Conservation (phyloP, 306 rosid genomes). For the Lathyrus tuberosus region DNA sequence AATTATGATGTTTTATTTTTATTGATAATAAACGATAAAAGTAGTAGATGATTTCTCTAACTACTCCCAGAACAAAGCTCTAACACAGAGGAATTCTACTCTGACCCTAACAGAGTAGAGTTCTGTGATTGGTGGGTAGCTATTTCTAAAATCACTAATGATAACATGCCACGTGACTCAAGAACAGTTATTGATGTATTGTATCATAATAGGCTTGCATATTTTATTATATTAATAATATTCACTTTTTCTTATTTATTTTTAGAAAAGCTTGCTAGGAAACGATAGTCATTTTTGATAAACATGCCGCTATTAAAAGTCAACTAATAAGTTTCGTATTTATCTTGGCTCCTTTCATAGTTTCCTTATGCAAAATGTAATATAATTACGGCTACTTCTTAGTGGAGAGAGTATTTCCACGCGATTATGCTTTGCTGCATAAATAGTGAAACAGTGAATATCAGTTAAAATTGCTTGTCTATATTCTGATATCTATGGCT, state of each 20-base stretch:
- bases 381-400: not conserved
- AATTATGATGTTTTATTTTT: no score
- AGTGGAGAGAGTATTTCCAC: not conserved
- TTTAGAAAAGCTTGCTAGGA: not conserved
- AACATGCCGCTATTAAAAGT: not conserved
- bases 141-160: constrained; percentile 6
- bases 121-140: not conserved
- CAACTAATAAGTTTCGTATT: not conserved
- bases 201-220: constrained; percentile 1
- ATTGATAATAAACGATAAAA: no score
- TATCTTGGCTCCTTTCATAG: not conserved
- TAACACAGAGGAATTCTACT: no score
- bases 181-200: not conserved
- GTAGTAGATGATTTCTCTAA: no score
- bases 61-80: no score
- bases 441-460: not conserved
- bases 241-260: not conserved
- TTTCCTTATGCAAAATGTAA: not conserved
- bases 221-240: not conserved
- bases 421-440: not conserved
- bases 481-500: not conserved
- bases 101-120: no score
- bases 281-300: not conserved
- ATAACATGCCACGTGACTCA: not conserved
- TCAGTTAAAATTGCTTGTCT: not conserved